Evolutionary conservation across 352 stramenopile genomes (phyloP).

Genomic region (Globisporangium yorkense): DNA sequence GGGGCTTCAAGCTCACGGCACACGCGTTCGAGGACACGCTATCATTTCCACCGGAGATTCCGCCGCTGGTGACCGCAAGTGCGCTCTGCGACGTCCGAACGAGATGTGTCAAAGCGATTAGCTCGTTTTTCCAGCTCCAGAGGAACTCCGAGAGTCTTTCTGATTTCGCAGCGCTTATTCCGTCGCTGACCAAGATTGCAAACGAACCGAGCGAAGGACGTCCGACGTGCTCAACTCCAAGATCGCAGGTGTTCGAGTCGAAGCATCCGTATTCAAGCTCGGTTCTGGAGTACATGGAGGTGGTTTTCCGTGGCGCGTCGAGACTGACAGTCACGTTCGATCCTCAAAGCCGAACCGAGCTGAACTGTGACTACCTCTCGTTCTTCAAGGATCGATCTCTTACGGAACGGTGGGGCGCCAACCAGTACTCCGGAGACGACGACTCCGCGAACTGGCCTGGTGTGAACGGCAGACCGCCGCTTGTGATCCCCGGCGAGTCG

Average conservation of each 20-base stretch:
- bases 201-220: constrained; percentile 34
- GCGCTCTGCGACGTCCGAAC: constrained; percentile 51
- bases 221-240: constrained; percentile 40
- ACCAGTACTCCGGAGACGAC: constrained; percentile 62
- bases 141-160: constrained; percentile 11
- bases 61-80: constrained; percentile 30
- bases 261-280: constrained; percentile 83
- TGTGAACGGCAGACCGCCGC: constrained; percentile 34
- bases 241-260: constrained; percentile 72
- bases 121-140: constrained; percentile 20
- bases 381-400: constrained; percentile 84
- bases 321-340: constrained; percentile 73
- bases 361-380: constrained; percentile 72
- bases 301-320: constrained; percentile 66
- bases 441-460: constrained; percentile 82
- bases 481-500: constrained; percentile 70
- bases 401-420: constrained; percentile 50
- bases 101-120: constrained; percentile 51
- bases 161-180: constrained; percentile 20
- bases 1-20: constrained; percentile 78
- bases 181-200: constrained; percentile 33
- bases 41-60: constrained; percentile 44
- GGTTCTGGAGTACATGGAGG: constrained; percentile 72
- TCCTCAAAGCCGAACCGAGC: constrained; percentile 48
- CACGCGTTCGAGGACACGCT: constrained; percentile 55